phyloP scores from a whole-genome alignment of 2,329 filamentous ascomycete genomes.

The Cladophialophora exuberans region DNA sequence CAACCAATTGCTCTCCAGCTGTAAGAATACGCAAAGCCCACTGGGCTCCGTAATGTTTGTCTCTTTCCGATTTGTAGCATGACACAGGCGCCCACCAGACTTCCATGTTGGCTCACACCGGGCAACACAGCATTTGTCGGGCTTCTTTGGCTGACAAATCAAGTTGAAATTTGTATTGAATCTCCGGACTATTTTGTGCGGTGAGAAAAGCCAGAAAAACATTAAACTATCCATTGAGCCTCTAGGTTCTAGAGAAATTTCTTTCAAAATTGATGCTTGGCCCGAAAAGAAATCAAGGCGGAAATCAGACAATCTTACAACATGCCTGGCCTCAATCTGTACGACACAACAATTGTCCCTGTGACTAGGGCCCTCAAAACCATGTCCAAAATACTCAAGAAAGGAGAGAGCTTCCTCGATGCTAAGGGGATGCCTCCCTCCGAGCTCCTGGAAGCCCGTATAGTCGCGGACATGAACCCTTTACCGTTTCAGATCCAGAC shows the following conservation, averaged over 20 bases:
- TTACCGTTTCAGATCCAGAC: slow-evolving; percentile 55
- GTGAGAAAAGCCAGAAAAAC: neutral
- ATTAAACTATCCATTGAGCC: too few relatives aligned
- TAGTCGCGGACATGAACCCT: slow-evolving; percentile 55
- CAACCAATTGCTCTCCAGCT: too few relatives aligned
- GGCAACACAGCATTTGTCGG: too few relatives aligned
- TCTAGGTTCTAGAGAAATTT: too few relatives aligned
- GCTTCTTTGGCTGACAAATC: slow-evolving; percentile 4
- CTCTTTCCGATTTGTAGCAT: too few relatives aligned
- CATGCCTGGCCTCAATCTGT: slow-evolving; percentile 28
- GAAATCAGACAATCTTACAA: neutral
- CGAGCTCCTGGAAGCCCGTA: slow-evolving; percentile 45
- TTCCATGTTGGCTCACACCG: too few relatives aligned
- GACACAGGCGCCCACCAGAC: too few relatives aligned
- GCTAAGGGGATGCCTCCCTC: slow-evolving; percentile 41
- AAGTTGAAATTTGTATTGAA: neutral
- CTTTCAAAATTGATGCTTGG: too few relatives aligned
- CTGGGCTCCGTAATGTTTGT: too few relatives aligned
- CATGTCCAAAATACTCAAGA: slow-evolving; percentile 48
- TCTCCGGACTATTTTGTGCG: neutral
- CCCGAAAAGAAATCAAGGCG: too few relatives aligned
- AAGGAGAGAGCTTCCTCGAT: slow-evolving; percentile 47
- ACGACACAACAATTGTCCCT: slow-evolving; percentile 45
- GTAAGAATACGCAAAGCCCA: too few relatives aligned
- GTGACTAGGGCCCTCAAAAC: slow-evolving; percentile 49